A percentile compares a stretch with the other conserved stretches of the same genome.
phyloP scores from a whole-genome alignment of 495 filamentous ascomycete genomes.

The Penicillium psychrofluorescens region DNA sequence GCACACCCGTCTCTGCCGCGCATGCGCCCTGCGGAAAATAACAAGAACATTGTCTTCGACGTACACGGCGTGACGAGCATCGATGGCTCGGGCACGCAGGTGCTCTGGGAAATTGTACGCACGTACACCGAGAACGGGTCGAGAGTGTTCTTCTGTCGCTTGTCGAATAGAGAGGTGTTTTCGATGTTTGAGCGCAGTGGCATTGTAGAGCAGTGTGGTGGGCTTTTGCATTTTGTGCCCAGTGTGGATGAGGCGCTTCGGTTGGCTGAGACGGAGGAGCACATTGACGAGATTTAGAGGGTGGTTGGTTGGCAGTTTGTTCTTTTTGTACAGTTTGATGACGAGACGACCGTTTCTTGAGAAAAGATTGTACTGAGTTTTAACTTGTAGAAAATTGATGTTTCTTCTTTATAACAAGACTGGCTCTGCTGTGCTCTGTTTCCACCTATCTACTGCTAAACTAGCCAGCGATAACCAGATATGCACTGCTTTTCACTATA shows the following conservation, averaged over 20 bases:
- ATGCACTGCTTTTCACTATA: too few relatives aligned
- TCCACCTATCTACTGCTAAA: not conserved
- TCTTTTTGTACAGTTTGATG: not conserved
- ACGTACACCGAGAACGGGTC: constrained; percentile 65
- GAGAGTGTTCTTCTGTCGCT: constrained; percentile 80
- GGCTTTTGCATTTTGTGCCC: constrained; percentile 67
- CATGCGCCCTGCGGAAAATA: constrained; percentile 62
- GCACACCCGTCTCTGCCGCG: constrained; percentile 84
- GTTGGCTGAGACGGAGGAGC: constrained; percentile 61
- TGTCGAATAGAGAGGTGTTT: constrained; percentile 64
- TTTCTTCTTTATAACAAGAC: not conserved
- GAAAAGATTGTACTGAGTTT: too few relatives aligned
- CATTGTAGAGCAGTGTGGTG: constrained; percentile 73
- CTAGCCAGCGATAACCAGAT: too few relatives aligned
- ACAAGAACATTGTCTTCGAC: constrained; percentile 90
- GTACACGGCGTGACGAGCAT: constrained; percentile 90
- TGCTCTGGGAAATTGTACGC: constrained; percentile 80
- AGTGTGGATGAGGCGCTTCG: constrained; percentile 79
- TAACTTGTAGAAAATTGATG: not conserved
- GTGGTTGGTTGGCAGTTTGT: not conserved
- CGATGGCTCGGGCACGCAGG: constrained; percentile 88
- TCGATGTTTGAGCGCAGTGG: constrained; percentile 68
- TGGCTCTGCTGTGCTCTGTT: not conserved
- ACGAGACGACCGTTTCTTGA: too few relatives aligned
- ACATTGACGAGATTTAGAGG: constrained; percentile 10